Conservation (phyloP, 768 basidiomycete species). For the Tylopilus rubrobrunneus region DNA sequence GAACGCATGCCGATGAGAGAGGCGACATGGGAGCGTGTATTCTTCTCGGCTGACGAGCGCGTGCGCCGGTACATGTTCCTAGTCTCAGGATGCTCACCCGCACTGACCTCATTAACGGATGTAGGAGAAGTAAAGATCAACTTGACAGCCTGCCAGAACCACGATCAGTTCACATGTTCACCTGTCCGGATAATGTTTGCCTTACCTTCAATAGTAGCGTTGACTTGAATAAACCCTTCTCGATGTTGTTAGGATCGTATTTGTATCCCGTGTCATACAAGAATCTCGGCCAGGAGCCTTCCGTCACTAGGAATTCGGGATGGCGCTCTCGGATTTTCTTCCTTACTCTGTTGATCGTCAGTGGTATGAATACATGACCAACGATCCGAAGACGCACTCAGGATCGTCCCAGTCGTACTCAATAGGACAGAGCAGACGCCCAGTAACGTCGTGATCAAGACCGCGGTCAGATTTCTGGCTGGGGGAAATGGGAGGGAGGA, state of each 20-base stretch:
- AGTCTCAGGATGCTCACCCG: background rate
- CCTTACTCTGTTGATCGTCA: background rate
- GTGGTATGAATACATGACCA: background rate
- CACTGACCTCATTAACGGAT: too few species aligned
- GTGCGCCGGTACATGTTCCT: background rate
- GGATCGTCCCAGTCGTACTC: background rate
- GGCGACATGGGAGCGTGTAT: too few species aligned
- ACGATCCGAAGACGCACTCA: background rate
- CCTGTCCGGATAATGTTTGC: too few species aligned
- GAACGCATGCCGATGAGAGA: background rate
- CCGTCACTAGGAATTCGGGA: background rate
- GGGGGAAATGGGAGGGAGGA: background rate
- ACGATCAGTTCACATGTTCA: too few species aligned
- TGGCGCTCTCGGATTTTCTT: background rate
- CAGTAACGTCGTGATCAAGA: background rate
- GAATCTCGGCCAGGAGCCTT: background rate
- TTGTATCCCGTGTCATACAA: background rate
- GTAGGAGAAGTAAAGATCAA: background rate
- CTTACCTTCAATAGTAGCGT: background rate
- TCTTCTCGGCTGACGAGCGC: background rate
- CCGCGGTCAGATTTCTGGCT: background rate
- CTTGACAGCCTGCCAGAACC: background rate
- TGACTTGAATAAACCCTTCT: background rate
- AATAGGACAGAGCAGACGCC: background rate
- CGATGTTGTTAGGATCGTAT: background rate